A percentile compares a stretch with the other conserved stretches of the same genome.
These are phyloP conservation scores for Tolypocladium endophyticum DNA, from an alignment of 2,329 filamentous ascomycete species.

Conservation along the genomic window DNA sequence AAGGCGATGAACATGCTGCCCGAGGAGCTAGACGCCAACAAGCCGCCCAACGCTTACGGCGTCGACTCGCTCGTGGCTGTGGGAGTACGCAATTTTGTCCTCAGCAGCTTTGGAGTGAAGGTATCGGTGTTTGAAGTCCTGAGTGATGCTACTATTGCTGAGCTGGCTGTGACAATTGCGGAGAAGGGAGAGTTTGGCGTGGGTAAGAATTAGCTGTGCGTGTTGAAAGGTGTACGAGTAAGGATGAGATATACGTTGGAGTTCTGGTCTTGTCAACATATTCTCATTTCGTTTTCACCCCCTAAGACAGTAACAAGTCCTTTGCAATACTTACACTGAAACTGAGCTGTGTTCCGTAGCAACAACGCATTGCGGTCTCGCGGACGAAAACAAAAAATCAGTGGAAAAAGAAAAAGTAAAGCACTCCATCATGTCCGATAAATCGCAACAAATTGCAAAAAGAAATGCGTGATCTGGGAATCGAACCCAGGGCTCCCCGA, in stretches of 20 bases:
- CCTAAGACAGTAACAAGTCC: no score
- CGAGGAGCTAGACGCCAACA: conserved; percentile 31
- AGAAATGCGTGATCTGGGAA: conserved; percentile 20
- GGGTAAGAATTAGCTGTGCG: neutral
- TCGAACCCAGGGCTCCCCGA: conserved; percentile 23
- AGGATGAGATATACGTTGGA: neutral
- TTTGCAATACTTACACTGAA: no score
- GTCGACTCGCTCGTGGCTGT: conserved; percentile 43
- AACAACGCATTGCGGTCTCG: neutral
- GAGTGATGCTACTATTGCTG: conserved; percentile 27
- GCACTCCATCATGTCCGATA: no score
- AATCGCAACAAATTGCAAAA: neutral
- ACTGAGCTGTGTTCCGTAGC: neutral
- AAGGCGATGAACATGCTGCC: conserved; percentile 33
- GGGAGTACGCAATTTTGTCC: conserved; percentile 41
- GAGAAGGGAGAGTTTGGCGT: conserved; percentile 18
- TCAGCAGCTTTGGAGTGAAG: conserved; percentile 30
- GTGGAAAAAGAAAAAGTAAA: neutral
- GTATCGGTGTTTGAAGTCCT: conserved; percentile 38
- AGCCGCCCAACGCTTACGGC: conserved; percentile 33
- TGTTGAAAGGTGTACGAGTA: neutral
- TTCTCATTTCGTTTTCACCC: no score
- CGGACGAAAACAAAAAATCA: neutral
- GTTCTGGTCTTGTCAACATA: neutral
- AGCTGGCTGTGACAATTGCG: conserved; percentile 25